phyloP scores from a whole-genome alignment of 176 grass and related monocot species.

The Triticum urartu region DNA sequence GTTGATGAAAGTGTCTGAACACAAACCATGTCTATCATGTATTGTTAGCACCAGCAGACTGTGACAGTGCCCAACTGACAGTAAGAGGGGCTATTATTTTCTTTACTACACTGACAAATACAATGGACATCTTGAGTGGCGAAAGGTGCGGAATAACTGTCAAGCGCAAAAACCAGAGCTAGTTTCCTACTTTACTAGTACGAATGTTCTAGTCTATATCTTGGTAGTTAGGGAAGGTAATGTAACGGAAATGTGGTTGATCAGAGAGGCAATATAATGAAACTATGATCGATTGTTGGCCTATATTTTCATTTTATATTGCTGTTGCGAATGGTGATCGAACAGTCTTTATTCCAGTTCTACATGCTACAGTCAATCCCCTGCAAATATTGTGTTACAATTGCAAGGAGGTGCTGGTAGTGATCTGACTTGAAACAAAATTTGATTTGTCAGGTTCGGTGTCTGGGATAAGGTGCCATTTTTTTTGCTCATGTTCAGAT shows the following conservation, averaged over 20 bases:
- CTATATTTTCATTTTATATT: not conserved
- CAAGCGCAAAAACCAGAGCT: not conserved
- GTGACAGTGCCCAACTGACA: not conserved
- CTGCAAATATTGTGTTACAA: not conserved
- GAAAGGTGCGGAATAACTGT: not conserved
- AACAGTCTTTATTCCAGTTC: not conserved
- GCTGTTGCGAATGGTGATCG: not conserved
- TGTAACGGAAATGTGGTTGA: not conserved
- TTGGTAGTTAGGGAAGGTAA: conserved; percentile 5
- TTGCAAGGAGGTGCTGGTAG: not conserved
- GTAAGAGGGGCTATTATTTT: not conserved
- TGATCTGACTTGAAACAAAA: not conserved
- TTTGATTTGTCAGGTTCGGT: not conserved
- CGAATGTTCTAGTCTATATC: conserved; percentile 3
- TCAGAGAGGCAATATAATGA: conserved; percentile 9
- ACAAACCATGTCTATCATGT: conserved; percentile 5
- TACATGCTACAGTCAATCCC: not conserved
- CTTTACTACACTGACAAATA: conserved; percentile 11
- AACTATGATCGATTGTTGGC: not conserved
- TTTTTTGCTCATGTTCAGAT: not conserved
- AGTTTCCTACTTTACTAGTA: not conserved
- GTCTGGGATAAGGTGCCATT: not conserved
- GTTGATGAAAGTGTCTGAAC: conserved; percentile 51
- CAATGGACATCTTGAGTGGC: not conserved
- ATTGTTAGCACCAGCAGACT: not conserved